Evolutionary conservation across 2,329 filamentous ascomycete species (phyloP).

Genomic region (Xylaria sp.): DNA sequence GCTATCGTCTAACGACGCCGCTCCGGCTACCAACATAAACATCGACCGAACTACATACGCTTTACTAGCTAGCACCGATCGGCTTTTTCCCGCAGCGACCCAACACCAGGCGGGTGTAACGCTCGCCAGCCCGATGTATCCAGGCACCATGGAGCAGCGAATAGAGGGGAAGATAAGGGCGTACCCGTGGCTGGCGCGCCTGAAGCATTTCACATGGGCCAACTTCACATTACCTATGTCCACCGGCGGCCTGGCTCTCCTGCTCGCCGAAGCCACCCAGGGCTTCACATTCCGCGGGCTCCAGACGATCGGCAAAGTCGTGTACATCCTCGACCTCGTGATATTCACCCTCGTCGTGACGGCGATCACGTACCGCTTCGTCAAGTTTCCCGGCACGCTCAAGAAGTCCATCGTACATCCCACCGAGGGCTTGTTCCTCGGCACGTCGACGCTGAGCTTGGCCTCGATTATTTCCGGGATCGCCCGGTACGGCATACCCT

Average conservation of each 20-base stretch:
- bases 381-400: conserved; percentile 56
- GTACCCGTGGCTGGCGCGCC: conserved; percentile 38
- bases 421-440: conserved; percentile 62
- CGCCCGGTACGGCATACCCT: conserved; percentile 53
- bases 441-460: conserved; percentile 52
- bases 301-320: conserved; percentile 60
- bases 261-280: conserved; percentile 56
- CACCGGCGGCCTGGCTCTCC: conserved; percentile 58
- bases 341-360: conserved; percentile 54
- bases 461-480: conserved; percentile 57
- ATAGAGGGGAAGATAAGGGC: background rate
- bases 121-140: background rate
- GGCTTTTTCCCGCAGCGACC: background rate
- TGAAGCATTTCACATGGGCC: conserved; percentile 59
- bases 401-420: conserved; percentile 60
- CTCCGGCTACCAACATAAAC: background rate
- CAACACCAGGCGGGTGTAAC: background rate
- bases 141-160: conserved; percentile 2
- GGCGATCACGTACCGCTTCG: conserved; percentile 57
- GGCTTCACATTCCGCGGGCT: conserved; percentile 59
- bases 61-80: background rate
- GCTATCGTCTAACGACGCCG: background rate
- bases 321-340: conserved; percentile 63
- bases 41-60: background rate
- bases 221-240: conserved; percentile 61